Evolutionary conservation across 176 grass and related monocot species (phyloP).

Genomic region (Avena eriantha): DNA sequence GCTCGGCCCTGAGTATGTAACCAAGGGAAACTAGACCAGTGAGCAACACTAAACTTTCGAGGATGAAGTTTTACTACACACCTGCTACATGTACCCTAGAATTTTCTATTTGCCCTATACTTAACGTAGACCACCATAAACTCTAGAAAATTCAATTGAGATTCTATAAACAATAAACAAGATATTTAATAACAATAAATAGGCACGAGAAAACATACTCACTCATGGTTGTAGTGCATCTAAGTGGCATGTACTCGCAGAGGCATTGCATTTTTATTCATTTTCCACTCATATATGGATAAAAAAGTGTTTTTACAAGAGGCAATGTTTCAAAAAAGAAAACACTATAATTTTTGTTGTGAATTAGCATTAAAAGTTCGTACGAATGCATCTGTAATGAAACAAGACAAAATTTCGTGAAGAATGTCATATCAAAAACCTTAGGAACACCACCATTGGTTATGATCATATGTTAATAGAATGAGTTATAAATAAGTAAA

Average conservation of each 20-base stretch:
- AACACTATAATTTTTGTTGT: neutral
- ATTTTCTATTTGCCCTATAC: neutral
- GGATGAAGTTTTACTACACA: no score
- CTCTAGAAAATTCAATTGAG: neutral
- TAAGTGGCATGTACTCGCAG: neutral
- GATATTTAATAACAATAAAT: neutral
- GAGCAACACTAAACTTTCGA: no score
- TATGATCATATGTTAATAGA: no score
- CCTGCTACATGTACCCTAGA: no score
- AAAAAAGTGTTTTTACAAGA: neutral
- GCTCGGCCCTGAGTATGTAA: no score
- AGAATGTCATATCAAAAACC: no score
- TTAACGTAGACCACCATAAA: neutral
- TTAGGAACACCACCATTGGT: no score
- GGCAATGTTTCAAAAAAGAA: neutral
- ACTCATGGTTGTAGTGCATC: neutral
- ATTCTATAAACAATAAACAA: neutral
- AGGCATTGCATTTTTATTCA: neutral
- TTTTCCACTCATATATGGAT: neutral
- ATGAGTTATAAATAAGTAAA: no score
- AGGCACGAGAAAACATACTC: neutral
- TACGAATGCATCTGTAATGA: no score
- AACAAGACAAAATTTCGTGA: no score
- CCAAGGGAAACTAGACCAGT: no score
- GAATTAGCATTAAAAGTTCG: neutral